These are phyloP conservation scores for Kwoniella europaea DNA, from an alignment of 768 basidiomycete species.

Conservation along the genomic window DNA sequence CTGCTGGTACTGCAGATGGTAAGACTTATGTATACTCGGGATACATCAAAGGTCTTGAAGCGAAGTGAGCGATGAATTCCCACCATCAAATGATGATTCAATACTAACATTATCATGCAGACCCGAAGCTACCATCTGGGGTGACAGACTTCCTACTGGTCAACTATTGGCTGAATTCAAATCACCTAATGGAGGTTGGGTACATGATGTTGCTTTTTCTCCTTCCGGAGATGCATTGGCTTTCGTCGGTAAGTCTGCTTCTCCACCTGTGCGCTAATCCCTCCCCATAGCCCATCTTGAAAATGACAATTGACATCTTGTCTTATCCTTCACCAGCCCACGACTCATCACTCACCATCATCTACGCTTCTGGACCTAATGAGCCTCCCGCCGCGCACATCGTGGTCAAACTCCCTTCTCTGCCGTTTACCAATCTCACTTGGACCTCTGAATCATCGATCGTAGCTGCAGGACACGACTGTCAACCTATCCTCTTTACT, in stretches of 20 bases:
- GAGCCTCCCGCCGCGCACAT: conserved; percentile 63
- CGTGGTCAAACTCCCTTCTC: conserved; percentile 73
- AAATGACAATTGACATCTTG: background rate
- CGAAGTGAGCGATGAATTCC: conserved; percentile 65
- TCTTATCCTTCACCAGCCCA: conserved; percentile 67
- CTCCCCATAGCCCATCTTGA: background rate
- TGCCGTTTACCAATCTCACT: conserved; percentile 82
- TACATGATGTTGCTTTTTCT: conserved; percentile 93
- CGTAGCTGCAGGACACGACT: conserved; percentile 95
- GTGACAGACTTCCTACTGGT: conserved; percentile 97
- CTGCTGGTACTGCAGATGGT: conserved; percentile 96
- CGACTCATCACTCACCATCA: conserved; percentile 89
- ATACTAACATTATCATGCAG: conserved; percentile 60
- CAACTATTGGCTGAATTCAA: conserved; percentile 93
- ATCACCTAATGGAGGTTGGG: conserved; percentile 93
- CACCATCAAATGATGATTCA: too few relatives aligned
- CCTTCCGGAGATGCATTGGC: conserved; percentile 93
- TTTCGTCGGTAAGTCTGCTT: conserved; percentile 75
- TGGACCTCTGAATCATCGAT: conserved; percentile 83
- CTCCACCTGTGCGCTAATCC: background rate
- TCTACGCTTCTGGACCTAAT: conserved; percentile 77
- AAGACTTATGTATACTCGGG: conserved; percentile 97
- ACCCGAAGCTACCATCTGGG: conserved; percentile 89
- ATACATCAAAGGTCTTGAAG: conserved; percentile 97
- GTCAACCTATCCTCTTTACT: conserved; percentile 86